Base-by-base conservation (phyloP, 2,329 filamentous ascomycete genomes). In the Ophiostoma ulmi region DNA sequence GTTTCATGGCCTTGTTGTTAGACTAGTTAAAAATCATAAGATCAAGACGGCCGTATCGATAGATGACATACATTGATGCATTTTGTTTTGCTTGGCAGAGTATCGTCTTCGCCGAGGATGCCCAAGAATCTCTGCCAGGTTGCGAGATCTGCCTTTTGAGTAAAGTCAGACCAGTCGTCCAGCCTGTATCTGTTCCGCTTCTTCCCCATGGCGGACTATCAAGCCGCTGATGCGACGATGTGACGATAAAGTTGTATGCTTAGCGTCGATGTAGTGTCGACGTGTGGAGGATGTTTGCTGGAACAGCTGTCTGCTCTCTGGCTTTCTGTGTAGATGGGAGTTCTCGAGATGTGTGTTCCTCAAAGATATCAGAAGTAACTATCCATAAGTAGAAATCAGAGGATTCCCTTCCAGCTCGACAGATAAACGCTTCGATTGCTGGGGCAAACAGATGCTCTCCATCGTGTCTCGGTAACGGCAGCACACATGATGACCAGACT, bases 41-140 rank as follows among this genome's bases (percentile, higher is more conserved):
- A 55, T n/a, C 7, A 5, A 26, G 26, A n/a, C 7, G 2, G n/a
- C 1, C 44, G 5, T n/a, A n/a, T 55, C 13, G 13, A 6, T 17
- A 55, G 55, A 14, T 11, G 8, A 64, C 58, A 20, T 20, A 64
- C 61, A 5, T 36, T 20, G 7, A 4, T 78, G 72, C 84, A 86
- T 71, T 84, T 76, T 0, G 64, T 81, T 73, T 83, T 84, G 76
- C 80, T 85, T 0, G 71, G 68, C 22, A 82, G 78, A 1, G 79
- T 70, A 0, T 75, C 77, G 0, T 75, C 70, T 11, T 85, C 76
- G 1, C 79, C 81, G 22, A 86, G 75, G 71, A 85, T 82, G 0
- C 26, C 13, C 75, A 84, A 82, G 35, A 86, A 75, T 1, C 78
- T 76, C 70, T 82, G 80, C 80, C 82, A 86, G 72, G 83, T 80